Evolutionary conservation across 2,329 filamentous ascomycete genomes (phyloP).

Genomic region (Zymoseptoria ardabiliae): DNA sequence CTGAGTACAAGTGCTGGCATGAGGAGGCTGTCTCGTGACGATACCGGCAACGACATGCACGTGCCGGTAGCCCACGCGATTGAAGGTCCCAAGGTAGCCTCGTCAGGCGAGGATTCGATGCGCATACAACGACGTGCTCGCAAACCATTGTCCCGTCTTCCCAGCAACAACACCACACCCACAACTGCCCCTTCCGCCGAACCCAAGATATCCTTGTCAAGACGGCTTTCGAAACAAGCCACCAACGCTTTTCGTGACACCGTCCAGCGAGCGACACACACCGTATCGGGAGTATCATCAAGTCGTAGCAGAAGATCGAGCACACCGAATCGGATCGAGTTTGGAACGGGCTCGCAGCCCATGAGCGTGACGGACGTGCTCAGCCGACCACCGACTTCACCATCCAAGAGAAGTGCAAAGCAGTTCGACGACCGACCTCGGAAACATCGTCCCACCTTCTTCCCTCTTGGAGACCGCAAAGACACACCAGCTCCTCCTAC

Average conservation of each 20-base stretch:
- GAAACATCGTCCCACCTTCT: conserved; percentile 17
- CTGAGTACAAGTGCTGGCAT: neutral
- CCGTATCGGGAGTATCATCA: conserved; percentile 8
- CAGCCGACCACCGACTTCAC: conserved; percentile 19
- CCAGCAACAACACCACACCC: neutral
- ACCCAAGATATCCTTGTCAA: neutral
- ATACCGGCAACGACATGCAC: conserved; percentile 23
- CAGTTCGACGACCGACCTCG: conserved; percentile 21
- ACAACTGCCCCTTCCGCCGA: neutral
- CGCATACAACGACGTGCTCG: conserved; percentile 4
- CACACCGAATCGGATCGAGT: conserved; percentile 17
- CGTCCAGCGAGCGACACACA: conserved; percentile 7
- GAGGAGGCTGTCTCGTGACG: conserved; percentile 21
- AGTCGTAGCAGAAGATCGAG: conserved; percentile 20
- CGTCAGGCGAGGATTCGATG: neutral
- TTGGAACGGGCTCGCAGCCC: neutral
- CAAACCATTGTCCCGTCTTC: conserved; percentile 4
- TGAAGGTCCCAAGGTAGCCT: neutral
- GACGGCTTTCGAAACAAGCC: neutral
- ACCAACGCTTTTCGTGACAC: conserved; percentile 10
- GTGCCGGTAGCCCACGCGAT: conserved; percentile 4
- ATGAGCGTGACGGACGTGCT: conserved; percentile 1
- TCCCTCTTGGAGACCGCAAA: conserved; percentile 21
- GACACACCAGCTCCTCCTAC: conserved; percentile 28
- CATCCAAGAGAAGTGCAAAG: conserved; percentile 25